A percentile compares a stretch with the other conserved stretches of the same genome.
Evolutionary conservation across 2,329 filamentous ascomycete species (phyloP).

Genomic region (Botrytis tulipae): DNA sequence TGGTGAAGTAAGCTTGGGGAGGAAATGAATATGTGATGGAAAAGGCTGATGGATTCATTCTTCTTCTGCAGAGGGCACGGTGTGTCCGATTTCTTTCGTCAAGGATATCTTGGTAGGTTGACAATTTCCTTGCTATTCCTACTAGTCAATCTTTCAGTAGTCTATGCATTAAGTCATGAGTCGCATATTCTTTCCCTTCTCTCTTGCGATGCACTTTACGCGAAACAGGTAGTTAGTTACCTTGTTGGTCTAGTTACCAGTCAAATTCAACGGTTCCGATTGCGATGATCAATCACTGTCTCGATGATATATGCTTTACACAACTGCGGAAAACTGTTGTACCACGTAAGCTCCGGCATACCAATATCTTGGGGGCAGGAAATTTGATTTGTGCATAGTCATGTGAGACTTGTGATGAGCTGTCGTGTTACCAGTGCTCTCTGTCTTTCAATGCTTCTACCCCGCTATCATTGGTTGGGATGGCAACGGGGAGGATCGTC

Average conservation of each 20-base stretch:
- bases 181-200: constrained; percentile 1
- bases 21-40: not conserved
- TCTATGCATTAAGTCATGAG: constrained; percentile 19
- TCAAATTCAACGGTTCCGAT: constrained; percentile 9
- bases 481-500: constrained; percentile 2
- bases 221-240: not conserved
- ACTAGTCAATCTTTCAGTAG: constrained; percentile 8
- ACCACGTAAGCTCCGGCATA: not conserved
- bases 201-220: constrained; percentile 8
- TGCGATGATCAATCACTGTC: constrained; percentile 1
- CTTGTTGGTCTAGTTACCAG: constrained; percentile 18
- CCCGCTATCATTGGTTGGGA: constrained; percentile 17
- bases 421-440: constrained; percentile 20
- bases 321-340: not conserved
- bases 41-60: constrained; percentile 14
- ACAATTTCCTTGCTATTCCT: not conserved
- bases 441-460: constrained; percentile 4
- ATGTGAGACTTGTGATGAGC: constrained; percentile 16
- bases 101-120: constrained; percentile 70
- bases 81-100: constrained; percentile 81
- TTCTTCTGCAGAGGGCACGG: constrained; percentile 66
- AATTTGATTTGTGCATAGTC: constrained; percentile 16
- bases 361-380: constrained; percentile 11
- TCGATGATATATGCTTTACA: constrained; percentile 5
- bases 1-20: not conserved